Percentiles rank a stretch among this genome's conserved stretches.
Evolutionary conservation across 164 flowering plant genomes (phyloP).

Genomic region (Piper betle): DNA sequence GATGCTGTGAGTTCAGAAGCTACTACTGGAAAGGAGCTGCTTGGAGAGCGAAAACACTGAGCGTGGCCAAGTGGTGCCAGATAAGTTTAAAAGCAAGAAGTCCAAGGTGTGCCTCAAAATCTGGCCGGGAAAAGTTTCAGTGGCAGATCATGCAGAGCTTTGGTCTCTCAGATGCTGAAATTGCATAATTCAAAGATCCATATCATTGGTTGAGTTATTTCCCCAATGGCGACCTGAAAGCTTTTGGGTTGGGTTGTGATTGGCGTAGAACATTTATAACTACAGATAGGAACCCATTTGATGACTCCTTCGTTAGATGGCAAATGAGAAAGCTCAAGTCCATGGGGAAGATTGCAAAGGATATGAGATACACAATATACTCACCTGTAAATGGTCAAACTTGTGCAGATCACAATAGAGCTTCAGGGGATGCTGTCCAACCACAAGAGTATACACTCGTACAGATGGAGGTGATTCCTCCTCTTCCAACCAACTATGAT

Average conservation of each 20-base stretch:
- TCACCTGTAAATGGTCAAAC: constrained; percentile 89
- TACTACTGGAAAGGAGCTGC: constrained; percentile 4
- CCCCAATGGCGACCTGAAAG: constrained; percentile 74
- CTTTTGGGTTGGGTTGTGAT: constrained; percentile 82
- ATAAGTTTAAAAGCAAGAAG: constrained; percentile 55
- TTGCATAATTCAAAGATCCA: constrained; percentile 57
- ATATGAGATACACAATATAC: constrained; percentile 55
- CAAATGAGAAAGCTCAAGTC: constrained; percentile 76
- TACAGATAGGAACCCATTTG: constrained; percentile 66
- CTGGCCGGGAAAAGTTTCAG: constrained; percentile 37
- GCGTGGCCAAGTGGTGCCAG: constrained; percentile 18
- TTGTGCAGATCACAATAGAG: constrained; percentile 93
- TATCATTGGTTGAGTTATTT: constrained; percentile 61
- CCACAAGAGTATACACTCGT: constrained; percentile 86
- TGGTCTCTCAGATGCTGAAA: constrained; percentile 64
- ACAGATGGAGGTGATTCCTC: constrained; percentile 76
- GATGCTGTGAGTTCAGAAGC: constrained; percentile 12
- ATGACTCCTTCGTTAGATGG: constrained; percentile 78
- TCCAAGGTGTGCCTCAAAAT: constrained; percentile 55
- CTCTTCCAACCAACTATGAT: constrained; percentile 27
- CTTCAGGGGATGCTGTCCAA: constrained; percentile 82
- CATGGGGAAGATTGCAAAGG: constrained; percentile 81
- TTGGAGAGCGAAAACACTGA: constrained; percentile 20
- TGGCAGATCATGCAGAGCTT: constrained; percentile 77
- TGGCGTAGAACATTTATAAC: constrained; percentile 90